Conservation (phyloP, 345 rosid genomes). For the Kandelia obovata region DNA sequence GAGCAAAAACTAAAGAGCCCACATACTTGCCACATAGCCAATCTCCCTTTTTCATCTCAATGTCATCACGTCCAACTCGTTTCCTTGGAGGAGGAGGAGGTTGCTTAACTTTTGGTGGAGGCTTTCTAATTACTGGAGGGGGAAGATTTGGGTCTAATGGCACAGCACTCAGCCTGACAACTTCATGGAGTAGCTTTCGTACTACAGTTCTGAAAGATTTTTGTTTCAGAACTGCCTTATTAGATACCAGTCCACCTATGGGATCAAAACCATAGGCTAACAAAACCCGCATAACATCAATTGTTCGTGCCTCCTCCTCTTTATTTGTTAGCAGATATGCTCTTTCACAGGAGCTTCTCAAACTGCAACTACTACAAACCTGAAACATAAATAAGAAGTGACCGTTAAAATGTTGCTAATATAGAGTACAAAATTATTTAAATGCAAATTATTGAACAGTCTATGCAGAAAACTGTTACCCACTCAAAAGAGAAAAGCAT, state of each 20-base stretch:
- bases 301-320: slow-evolving; percentile 90
- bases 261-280: slow-evolving; percentile 74
- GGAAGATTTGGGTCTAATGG: slow-evolving; percentile 95
- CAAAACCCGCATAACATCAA: slow-evolving; percentile 82
- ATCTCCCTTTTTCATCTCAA: slow-evolving; percentile 98
- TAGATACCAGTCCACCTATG: slow-evolving; percentile 47
- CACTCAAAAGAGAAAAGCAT: not conserved
- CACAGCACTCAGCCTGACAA: slow-evolving; percentile 83
- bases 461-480: no score
- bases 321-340: slow-evolving; percentile 81
- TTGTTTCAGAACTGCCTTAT: slow-evolving; percentile 60
- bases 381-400: slow-evolving; percentile 34
- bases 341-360: slow-evolving; percentile 82
- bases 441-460: not conserved
- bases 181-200: slow-evolving; percentile 79
- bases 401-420: slow-evolving; percentile 21
- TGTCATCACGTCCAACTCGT: slow-evolving; percentile 93
- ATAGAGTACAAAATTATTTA: slow-evolving; percentile 4
- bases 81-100: slow-evolving; percentile 89
- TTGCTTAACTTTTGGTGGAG: slow-evolving; percentile 95
- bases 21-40: slow-evolving; percentile 98
- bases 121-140: slow-evolving; percentile 76
- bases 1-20: not conserved
- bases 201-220: slow-evolving; percentile 76
- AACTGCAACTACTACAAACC: slow-evolving; percentile 94